phyloP scores from a whole-genome alignment of 352 stramenopile species.

The Phytophthora sojae region DNA sequence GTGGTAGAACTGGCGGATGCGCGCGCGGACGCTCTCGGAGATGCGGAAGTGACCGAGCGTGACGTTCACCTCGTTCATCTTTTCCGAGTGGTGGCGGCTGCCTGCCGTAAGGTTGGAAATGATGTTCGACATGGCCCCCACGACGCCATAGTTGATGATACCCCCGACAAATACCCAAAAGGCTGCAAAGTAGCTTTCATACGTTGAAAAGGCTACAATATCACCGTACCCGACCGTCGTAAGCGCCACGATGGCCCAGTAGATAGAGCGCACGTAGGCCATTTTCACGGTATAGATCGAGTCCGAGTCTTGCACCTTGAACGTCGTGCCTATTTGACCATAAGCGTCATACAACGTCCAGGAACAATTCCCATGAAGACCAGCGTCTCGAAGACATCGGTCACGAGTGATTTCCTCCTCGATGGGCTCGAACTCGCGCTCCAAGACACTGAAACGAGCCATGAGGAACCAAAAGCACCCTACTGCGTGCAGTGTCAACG shows the following conservation, averaged over 20 bases:
- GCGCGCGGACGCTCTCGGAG: constrained; percentile 57
- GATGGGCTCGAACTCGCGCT: constrained; percentile 39
- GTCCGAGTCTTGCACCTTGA: constrained; percentile 35
- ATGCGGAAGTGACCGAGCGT: constrained; percentile 71
- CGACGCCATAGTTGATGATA: constrained; percentile 83
- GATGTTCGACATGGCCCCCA: constrained; percentile 81
- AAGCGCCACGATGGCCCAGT: constrained; percentile 78
- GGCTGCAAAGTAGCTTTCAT: constrained; percentile 72
- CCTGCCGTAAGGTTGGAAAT: constrained; percentile 74
- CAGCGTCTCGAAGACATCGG: constrained; percentile 55
- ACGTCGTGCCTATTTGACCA: constrained; percentile 60
- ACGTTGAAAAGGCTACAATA: constrained; percentile 78
- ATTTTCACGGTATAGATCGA: constrained; percentile 65
- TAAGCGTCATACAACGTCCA: constrained; percentile 80
- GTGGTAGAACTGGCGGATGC: constrained; percentile 82
- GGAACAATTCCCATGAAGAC: constrained; percentile 67
- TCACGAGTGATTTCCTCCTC: constrained; percentile 44
- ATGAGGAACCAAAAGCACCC: constrained; percentile 85
- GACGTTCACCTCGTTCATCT: constrained; percentile 74
- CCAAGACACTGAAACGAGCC: constrained; percentile 59
- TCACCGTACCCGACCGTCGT: constrained; percentile 83
- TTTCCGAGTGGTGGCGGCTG: constrained; percentile 69
- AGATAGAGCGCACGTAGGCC: constrained; percentile 75
- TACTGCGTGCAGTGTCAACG: constrained; percentile 62
- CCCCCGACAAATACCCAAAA: constrained; percentile 72